phyloP scores from a whole-genome alignment of 768 basidiomycete genomes.

The Leccinellum luteum region DNA sequence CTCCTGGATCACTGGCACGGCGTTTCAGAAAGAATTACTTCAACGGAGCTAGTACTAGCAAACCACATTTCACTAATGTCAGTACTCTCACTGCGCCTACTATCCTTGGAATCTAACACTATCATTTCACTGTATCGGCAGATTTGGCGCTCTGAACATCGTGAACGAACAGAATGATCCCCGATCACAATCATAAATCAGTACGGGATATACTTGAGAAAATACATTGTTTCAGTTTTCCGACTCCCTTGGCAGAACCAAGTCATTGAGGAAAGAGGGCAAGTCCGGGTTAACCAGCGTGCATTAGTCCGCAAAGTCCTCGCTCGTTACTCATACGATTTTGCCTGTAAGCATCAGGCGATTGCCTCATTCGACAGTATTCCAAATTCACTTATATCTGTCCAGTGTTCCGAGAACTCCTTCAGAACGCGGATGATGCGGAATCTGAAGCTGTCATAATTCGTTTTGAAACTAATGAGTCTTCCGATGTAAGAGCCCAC shows the following conservation, averaged over 20 bases:
- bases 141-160: too few species aligned
- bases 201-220: not conserved
- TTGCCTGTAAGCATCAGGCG: conserved; percentile 50
- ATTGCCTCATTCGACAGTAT: conserved; percentile 31
- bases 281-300: conserved; percentile 86
- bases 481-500: conserved; percentile 25
- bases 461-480: conserved; percentile 58
- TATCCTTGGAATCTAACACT: too few species aligned
- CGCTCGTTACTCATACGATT: conserved; percentile 91
- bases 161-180: too few species aligned
- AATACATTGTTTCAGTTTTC: not conserved
- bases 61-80: too few species aligned
- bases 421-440: not conserved
- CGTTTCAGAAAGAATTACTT: too few species aligned
- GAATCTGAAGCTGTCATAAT: conserved; percentile 72
- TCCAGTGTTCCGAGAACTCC: conserved; percentile 47
- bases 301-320: conserved; percentile 93
- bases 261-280: conserved; percentile 62
- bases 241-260: conserved; percentile 52
- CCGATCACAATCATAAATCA: too few species aligned
- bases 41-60: too few species aligned
- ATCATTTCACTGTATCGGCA: too few species aligned
- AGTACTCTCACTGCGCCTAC: too few species aligned
- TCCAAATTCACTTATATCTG: conserved; percentile 34
- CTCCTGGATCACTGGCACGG: too few species aligned